A percentile compares a stretch with the other conserved stretches of the same genome.
phyloP scores from a whole-genome alignment of 495 filamentous ascomycete species.

The Aspergillus nanangensis region DNA sequence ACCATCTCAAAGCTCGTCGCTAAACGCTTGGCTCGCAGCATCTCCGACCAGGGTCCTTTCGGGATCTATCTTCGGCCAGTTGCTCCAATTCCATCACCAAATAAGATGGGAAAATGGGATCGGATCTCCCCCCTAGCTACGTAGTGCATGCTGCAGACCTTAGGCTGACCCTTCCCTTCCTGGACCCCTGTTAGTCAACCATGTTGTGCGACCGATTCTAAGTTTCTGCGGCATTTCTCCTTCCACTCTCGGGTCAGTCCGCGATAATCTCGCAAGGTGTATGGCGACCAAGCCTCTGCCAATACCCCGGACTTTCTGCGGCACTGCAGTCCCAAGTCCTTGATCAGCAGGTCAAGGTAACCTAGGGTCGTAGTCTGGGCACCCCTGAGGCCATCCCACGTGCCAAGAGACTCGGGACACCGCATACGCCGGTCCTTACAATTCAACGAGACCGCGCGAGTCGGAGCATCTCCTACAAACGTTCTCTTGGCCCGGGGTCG shows the following conservation, averaged over 20 bases:
- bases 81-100: background rate
- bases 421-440: background rate
- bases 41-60: conserved; percentile 5
- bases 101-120: too few species aligned
- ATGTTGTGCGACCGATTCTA: too few species aligned
- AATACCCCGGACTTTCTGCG: conserved; percentile 14
- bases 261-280: conserved; percentile 48
- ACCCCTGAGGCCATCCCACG: background rate
- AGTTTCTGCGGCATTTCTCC: too few species aligned
- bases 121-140: too few species aligned
- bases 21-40: conserved; percentile 8
- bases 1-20: background rate
- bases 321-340: conserved; percentile 4
- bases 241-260: conserved; percentile 45
- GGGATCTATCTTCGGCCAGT: background rate
- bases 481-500: background rate
- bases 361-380: background rate
- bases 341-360: conserved; percentile 4
- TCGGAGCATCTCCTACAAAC: background rate
- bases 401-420: conserved; percentile 6
- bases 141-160: too few species aligned
- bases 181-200: too few species aligned
- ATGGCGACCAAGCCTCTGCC: conserved; percentile 41
- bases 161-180: too few species aligned
- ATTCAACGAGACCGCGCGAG: background rate